phyloP scores from a whole-genome alignment of 306 rosid genomes.

The Hippophae gyantsensis region DNA sequence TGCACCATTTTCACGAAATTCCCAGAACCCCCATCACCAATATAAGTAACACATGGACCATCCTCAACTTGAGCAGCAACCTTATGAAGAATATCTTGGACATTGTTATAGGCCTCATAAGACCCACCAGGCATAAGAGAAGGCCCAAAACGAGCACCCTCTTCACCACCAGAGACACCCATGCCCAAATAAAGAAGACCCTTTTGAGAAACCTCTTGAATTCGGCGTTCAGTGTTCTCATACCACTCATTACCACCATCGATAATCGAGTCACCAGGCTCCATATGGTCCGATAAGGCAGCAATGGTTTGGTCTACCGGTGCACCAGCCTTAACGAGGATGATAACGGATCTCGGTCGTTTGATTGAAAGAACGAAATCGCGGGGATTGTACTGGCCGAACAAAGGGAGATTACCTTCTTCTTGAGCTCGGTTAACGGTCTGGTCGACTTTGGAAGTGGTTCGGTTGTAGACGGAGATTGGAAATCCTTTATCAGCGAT shows the following conservation, averaged over 20 bases:
- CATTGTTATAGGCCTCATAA: conserved; percentile 25
- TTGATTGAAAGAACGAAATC: conserved; percentile 28
- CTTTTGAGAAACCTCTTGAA: conserved; percentile 26
- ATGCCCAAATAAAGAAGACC: conserved; percentile 32
- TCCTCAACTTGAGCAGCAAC: conserved; percentile 40
- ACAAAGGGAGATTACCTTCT: conserved; percentile 30
- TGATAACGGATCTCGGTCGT: conserved; percentile 26
- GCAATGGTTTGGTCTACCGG: conserved; percentile 35
- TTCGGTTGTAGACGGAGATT: conserved; percentile 28
- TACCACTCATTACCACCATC: conserved; percentile 40
- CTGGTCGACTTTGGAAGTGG: conserved; percentile 30
- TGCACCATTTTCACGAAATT: conserved; percentile 33
- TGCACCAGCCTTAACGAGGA: conserved; percentile 35
- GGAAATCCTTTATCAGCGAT: conserved; percentile 32
- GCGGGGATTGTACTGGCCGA: conserved; percentile 27
- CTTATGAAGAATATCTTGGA: conserved; percentile 31
- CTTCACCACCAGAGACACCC: conserved; percentile 38
- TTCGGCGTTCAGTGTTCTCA: conserved; percentile 30
- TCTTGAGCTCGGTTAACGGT: conserved; percentile 27
- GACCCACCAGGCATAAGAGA: conserved; percentile 38
- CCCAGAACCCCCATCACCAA: conserved; percentile 28
- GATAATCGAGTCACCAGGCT: conserved; percentile 33
- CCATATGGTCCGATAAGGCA: conserved; percentile 24
- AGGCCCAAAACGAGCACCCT: conserved; percentile 30
- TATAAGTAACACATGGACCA: conserved; percentile 31